Conservation (phyloP, 805 yeast species). For the Priceomyces castillae region DNA sequence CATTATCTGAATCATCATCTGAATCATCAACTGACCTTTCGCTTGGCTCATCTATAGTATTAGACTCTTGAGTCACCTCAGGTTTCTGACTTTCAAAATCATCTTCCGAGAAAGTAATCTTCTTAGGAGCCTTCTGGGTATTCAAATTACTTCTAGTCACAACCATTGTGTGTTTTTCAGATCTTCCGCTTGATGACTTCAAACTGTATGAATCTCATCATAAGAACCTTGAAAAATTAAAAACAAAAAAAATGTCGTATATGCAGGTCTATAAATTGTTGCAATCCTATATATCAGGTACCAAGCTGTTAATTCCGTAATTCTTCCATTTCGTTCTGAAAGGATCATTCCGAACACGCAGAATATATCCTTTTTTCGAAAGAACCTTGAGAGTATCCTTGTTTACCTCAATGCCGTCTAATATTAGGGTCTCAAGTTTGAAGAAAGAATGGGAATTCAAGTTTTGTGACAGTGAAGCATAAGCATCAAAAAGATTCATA, state of each 20-base stretch:
- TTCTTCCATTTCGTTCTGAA: slow-evolving; percentile 29
- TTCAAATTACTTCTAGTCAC: slow-evolving; percentile 27
- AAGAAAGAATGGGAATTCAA: slow-evolving; percentile 5
- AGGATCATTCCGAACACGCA: slow-evolving; percentile 22
- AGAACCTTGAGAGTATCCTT: slow-evolving; percentile 24
- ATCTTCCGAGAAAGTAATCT: slow-evolving; percentile 33
- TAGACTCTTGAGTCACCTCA: slow-evolving; percentile 17
- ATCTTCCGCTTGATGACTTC: neutral
- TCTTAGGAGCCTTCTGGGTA: slow-evolving; percentile 18
- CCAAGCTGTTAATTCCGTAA: slow-evolving; percentile 34
- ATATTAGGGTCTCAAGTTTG: slow-evolving; percentile 18
- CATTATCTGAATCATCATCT: slow-evolving; percentile 25
- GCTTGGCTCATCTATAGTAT: slow-evolving; percentile 7
- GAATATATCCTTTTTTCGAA: slow-evolving; percentile 16
- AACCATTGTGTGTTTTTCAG: slow-evolving; percentile 18
- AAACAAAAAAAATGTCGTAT: neutral
- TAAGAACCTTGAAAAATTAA: neutral
- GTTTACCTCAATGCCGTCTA: slow-evolving; percentile 36
- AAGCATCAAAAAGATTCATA: slow-evolving; percentile 25
- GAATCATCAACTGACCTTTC: slow-evolving; percentile 18
- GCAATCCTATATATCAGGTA: slow-evolving; percentile 7
- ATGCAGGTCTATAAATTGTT: neutral
- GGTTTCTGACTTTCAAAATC: slow-evolving; percentile 17
- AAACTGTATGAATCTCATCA: slow-evolving; percentile 8
- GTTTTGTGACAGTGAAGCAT: slow-evolving; percentile 4